These are phyloP conservation scores for Pseudogymnoascus sp. DNA, from an alignment of 2,329 filamentous ascomycete species.

Conservation along the genomic window DNA sequence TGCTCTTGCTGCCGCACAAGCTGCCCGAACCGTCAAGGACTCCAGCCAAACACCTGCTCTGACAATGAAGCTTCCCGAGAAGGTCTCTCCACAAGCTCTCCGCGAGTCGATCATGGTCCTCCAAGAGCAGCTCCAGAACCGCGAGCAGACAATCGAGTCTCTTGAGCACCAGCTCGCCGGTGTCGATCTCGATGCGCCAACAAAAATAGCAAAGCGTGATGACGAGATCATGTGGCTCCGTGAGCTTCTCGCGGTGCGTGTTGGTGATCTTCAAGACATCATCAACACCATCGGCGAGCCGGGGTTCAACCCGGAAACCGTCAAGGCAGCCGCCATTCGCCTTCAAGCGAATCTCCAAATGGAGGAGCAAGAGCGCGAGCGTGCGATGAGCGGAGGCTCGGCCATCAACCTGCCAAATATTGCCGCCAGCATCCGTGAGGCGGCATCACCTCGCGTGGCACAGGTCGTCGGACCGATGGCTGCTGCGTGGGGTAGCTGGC, in stretches of 20 bases:
- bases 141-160: constrained; percentile 81
- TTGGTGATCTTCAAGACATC: constrained; percentile 88
- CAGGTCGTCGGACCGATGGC: constrained; percentile 68
- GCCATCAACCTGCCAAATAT: constrained; percentile 64
- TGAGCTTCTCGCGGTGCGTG: constrained; percentile 81
- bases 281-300: constrained; percentile 70
- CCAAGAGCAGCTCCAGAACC: constrained; percentile 92
- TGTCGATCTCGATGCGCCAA: constrained; percentile 67
- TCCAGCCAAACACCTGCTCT: constrained; percentile 28
- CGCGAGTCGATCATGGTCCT: constrained; percentile 93
- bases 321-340: constrained; percentile 86
- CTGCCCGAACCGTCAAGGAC: constrained; percentile 44
- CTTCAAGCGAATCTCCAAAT: constrained; percentile 93
- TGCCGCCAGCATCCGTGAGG: constrained; percentile 63
- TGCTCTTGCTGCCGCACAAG: constrained; percentile 72
- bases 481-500: constrained; percentile 97
- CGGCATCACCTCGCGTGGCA: constrained; percentile 69
- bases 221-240: constrained; percentile 93
- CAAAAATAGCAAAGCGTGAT: constrained; percentile 82
- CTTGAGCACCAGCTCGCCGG: constrained; percentile 65
- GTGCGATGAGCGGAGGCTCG: constrained; percentile 64
- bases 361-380: constrained; percentile 92
- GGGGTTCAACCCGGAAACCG: constrained; percentile 65
- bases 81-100: constrained; percentile 87
- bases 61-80: constrained; percentile 57